Base-by-base conservation (phyloP, 805 yeast genomes). In the Candida nitratophila region DNA sequence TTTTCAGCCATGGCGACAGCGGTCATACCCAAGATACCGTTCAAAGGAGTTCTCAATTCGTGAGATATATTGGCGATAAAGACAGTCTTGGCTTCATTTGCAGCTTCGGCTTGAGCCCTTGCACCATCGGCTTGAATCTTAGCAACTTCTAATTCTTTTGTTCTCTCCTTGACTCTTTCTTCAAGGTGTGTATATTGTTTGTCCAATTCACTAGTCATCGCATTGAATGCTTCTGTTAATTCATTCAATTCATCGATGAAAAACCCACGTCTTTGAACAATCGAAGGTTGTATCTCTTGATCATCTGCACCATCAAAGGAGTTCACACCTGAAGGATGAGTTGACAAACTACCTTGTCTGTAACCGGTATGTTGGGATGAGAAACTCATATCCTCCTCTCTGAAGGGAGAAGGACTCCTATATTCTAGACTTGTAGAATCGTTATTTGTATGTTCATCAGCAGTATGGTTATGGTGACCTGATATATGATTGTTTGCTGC, bases 21-120 rank as follows among this genome's bases (percentile, higher is more conserved):
- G 0, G 97, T 86, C 90, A 91, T 86, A 50, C 98, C 98, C 44
- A 93, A 68, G 36, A 93, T 93, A 59, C 99, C 99, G 61, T 93
- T 93, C 49, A 93, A 69, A 1, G 99, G 99, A 0, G 98, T 93
- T 53, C 98, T 77, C 57, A 93, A 71, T 66, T 93, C 99, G 61
- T 88, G 96, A 0, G 96, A 86, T 16, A 88, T 89, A 52, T 90
- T 86, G 2, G 96, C 96, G 55, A 88, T 83, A 59, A 88, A 88
- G 7, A 87, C 89, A 7, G 98, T 90, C 58, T 93, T 93, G 3
- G 98, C 96, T 53, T 93, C 97, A 61, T 91, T 91, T 1, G 99
- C 99, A 26, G 84, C 79, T 64, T 91, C 97, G 14, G 69, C 69
- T 41, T 63, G 66, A 49, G 58, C 59, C 39, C 65, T 50, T 1